Evolutionary conservation across 208 protist genomes (phyloP), one percentile per base, ranked within the genome.

Genomic region (Sergeia podlipaevii): DNA sequence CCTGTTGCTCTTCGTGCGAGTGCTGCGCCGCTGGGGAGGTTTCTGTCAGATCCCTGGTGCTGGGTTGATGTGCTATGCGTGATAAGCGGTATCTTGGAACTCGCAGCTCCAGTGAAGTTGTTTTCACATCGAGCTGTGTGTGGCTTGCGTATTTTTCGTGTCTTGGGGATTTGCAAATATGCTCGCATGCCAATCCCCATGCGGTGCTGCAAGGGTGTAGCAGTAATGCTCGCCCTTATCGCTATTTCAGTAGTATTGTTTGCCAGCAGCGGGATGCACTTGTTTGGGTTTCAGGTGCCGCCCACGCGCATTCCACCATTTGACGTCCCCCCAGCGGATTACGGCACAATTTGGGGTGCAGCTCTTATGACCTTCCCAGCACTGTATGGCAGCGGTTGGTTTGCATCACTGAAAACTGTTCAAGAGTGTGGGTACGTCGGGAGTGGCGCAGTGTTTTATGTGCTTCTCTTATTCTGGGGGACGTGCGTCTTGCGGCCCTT

Each of bases 331-430:
- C n/a, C n/a, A n/a, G n/a, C n/a, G n/a, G n/a, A 67, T 21, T 91
- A 83, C 53, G 54, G 49, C 23, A 85, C 68, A 3, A 51, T 78
- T 4, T 90, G 82, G 82, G 56, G 56, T 0, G 61, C 75, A 0
- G 38, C 81, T 17, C 67, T 84, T 0, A 56, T 55, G 4, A 63
- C 54, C 29, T 81, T 90, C 46, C 60, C 64, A 20, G 48, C 72
- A 29, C 70, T 74, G 47, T 85, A 75, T 1, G 76, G 69, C 3
- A 69, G 75, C 52, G 43, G 60, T 17, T 83, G 76, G 78, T 74
- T 63, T 30, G 39, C 34, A 2, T 58, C 45, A 17, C 28, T 91
- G 58, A 39, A 53, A 3, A 58, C 42, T 2, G 59, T 70, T 2
- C 57, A 77, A 29, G 34, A 27, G 7, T 39, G 28, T 27, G 53